phyloP scores from a whole-genome alignment of 768 basidiomycete species.

The Leucogyrophana mollusca region DNA sequence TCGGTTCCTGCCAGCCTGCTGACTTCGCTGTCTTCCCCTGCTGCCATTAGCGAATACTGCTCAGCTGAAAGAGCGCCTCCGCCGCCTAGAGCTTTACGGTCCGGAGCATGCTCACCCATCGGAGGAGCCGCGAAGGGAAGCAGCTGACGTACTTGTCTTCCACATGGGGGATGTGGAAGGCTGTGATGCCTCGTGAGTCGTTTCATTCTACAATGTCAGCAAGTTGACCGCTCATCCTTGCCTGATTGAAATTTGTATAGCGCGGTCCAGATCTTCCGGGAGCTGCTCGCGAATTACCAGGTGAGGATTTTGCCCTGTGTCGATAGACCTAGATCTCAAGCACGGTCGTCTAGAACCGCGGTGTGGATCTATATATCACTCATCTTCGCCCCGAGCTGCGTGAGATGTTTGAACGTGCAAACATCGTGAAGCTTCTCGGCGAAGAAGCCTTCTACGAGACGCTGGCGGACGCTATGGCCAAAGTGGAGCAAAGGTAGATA shows the following conservation, averaged over 20 bases:
- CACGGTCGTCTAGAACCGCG: constrained; percentile 34
- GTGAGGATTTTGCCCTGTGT: constrained; percentile 33
- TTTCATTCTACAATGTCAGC: neutral
- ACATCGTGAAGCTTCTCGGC: constrained; percentile 42
- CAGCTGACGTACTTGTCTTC: constrained; percentile 80
- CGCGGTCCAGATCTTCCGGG: constrained; percentile 81
- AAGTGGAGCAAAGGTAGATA: constrained; percentile 28
- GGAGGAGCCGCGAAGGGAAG: constrained; percentile 75
- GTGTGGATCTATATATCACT: constrained; percentile 45
- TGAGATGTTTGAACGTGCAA: constrained; percentile 41
- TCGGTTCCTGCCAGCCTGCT: too few relatives aligned
- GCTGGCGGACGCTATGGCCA: constrained; percentile 40
- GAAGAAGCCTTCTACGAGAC: constrained; percentile 44
- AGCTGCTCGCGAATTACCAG: constrained; percentile 75
- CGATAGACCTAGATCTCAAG: neutral
- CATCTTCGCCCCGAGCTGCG: constrained; percentile 40
- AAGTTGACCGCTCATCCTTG: neutral
- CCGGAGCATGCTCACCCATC: constrained; percentile 79
- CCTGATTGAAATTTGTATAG: constrained; percentile 35
- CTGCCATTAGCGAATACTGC: constrained; percentile 78
- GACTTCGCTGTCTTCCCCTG: constrained; percentile 31
- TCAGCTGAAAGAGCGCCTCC: constrained; percentile 85
- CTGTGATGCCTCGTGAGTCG: constrained; percentile 87
- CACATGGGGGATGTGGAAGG: constrained; percentile 91
- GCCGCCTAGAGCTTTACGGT: constrained; percentile 89